These are phyloP conservation scores for Russula olivacea DNA, from an alignment of 768 basidiomycete species.

Conservation along the genomic window DNA sequence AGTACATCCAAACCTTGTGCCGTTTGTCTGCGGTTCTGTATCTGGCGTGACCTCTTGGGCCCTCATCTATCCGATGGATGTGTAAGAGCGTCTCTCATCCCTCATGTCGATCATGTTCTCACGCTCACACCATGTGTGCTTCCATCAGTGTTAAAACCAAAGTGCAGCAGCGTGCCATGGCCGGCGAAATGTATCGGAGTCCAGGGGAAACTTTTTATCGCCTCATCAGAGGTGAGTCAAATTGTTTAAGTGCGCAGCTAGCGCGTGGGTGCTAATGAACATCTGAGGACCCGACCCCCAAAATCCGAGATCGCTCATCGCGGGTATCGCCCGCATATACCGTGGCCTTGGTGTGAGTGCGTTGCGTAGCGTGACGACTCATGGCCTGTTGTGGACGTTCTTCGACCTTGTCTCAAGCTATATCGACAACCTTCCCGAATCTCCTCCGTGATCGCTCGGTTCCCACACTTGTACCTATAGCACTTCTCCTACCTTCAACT, in stretches of 20 bases:
- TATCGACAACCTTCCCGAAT: constrained; percentile 53
- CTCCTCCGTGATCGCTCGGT: constrained; percentile 2
- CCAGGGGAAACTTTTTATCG: constrained; percentile 69
- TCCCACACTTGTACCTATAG: constrained; percentile 7
- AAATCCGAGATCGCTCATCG: constrained; percentile 67
- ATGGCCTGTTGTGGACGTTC: constrained; percentile 90
- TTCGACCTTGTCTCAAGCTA: constrained; percentile 76
- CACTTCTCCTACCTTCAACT: constrained; percentile 7
- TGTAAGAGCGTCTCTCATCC: constrained; percentile 44
- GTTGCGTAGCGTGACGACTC: constrained; percentile 84
- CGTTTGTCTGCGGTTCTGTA: constrained; percentile 86
- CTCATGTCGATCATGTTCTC: not conserved
- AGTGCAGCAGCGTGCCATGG: constrained; percentile 87
- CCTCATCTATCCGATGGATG: constrained; percentile 86
- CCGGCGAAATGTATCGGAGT: constrained; percentile 67
- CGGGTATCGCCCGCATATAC: constrained; percentile 81
- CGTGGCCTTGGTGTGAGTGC: constrained; percentile 93
- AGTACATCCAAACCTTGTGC: constrained; percentile 69
- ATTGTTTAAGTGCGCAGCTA: not conserved
- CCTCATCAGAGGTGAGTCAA: constrained; percentile 64
- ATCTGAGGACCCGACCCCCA: constrained; percentile 67
- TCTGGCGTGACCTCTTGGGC: constrained; percentile 65
- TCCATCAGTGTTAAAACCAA: constrained; percentile 79
- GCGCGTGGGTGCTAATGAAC: not conserved
- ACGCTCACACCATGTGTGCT: constrained; percentile 21